These are phyloP conservation scores for Picea abies DNA, from an alignment of 83 land plant species.

Conservation along the genomic window DNA sequence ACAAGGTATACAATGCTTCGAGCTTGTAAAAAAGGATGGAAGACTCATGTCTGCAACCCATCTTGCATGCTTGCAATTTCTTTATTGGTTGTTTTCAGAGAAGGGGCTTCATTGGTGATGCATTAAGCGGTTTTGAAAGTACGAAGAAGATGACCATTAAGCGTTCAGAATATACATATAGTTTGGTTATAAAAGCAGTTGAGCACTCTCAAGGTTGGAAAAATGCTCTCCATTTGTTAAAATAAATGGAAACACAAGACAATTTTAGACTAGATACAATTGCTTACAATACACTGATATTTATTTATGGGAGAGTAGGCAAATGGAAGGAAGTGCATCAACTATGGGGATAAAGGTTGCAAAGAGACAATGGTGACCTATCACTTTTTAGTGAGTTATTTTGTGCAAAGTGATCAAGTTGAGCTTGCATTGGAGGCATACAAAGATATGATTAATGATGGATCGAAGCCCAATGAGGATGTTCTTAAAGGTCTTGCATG, in stretches of 20 bases:
- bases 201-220: conserved; percentile 40
- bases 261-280: conserved; percentile 42
- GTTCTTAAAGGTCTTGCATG: conserved; percentile 55
- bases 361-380: conserved; percentile 55
- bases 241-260: conserved; percentile 20
- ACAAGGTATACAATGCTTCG: conserved; percentile 54
- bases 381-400: conserved; percentile 54
- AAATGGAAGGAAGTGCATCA: conserved; percentile 46
- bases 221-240: conserved; percentile 46
- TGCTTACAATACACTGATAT: conserved; percentile 63
- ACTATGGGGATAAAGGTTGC: conserved; percentile 50
- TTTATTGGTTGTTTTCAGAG: conserved; percentile 56
- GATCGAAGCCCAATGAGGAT: conserved; percentile 39
- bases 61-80: conserved; percentile 56
- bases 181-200: conserved; percentile 58
- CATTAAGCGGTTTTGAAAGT: conserved; percentile 38
- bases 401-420: conserved; percentile 62
- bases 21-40: conserved; percentile 50
- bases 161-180: conserved; percentile 46
- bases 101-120: conserved; percentile 42
- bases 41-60: conserved; percentile 36
- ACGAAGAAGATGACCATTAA: conserved; percentile 38
- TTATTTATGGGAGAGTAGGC: conserved; percentile 43
- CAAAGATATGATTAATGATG: conserved; percentile 43
- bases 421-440: conserved; percentile 70